Percentiles rank a stretch among this genome's conserved stretches.
Evolutionary conservation across 2,329 filamentous ascomycete species (phyloP).

Genomic region (Didymella segeticola): DNA sequence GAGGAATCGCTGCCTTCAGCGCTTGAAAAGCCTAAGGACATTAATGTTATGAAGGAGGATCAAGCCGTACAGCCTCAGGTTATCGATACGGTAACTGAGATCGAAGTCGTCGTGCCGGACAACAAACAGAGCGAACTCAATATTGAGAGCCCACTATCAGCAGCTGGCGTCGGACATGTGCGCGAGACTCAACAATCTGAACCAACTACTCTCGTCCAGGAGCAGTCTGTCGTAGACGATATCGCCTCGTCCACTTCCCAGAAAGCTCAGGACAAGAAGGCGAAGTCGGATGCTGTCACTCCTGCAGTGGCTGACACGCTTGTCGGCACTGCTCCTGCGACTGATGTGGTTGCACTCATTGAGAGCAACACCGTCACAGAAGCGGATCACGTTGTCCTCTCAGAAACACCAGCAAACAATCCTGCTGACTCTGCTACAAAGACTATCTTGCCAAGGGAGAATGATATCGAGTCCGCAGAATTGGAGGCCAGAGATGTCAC

Average conservation of each 20-base stretch:
- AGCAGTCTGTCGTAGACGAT: background rate
- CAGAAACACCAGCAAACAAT: background rate
- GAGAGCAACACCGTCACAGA: slow-evolving; percentile 1
- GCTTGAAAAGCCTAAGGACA: background rate
- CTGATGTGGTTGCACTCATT: background rate
- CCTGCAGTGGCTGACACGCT: background rate
- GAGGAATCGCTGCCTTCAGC: background rate
- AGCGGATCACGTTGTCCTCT: background rate
- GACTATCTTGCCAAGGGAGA: background rate
- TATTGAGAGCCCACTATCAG: background rate
- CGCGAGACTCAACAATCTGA: background rate
- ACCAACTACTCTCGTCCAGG: background rate
- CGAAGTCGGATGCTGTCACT: slow-evolving; percentile 20
- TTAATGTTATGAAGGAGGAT: slow-evolving; percentile 7
- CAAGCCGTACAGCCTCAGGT: background rate
- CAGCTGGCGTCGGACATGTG: background rate
- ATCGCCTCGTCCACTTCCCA: slow-evolving; percentile 18
- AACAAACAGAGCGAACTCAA: background rate
- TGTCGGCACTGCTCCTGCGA: slow-evolving; percentile 2
- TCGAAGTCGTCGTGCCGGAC: background rate
- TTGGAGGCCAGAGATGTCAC: background rate
- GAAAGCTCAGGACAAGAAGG: slow-evolving; percentile 38
- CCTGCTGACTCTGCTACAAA: background rate
- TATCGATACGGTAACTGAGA: background rate
- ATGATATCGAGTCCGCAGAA: background rate